Conservation (phyloP, 441 rosid genomes). For the Bocquillonia castaneifolia region DNA sequence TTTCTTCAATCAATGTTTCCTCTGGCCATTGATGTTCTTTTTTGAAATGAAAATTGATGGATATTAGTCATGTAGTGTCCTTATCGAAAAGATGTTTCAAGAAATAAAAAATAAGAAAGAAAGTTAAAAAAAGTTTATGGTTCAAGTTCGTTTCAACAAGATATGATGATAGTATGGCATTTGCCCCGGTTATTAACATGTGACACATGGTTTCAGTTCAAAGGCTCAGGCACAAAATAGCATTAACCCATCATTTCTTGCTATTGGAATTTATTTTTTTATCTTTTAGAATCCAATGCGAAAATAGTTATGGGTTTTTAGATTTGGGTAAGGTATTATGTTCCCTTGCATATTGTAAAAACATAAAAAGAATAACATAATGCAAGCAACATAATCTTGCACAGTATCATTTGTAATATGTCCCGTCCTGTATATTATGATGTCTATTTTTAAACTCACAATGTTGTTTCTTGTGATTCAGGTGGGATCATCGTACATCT, state of each 20-base stretch:
- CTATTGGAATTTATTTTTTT: not conserved
- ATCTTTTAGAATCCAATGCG: constrained; percentile 21
- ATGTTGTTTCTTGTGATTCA: constrained; percentile 11
- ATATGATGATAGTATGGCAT: constrained; percentile 6
- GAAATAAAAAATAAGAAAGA: not conserved
- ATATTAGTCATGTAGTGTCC: not conserved
- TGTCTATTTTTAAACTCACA: no score
- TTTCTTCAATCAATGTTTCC: not conserved
- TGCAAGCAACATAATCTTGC: no score
- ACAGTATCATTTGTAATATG: no score
- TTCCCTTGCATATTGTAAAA: not conserved
- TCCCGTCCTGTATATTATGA: no score
- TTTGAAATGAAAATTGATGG: not conserved
- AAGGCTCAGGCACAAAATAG: constrained; percentile 1
- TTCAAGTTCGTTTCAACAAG: constrained; percentile 17
- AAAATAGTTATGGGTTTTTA: not conserved
- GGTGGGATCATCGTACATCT: constrained; percentile 77
- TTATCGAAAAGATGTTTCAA: constrained; percentile 9
- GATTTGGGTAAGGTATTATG: not conserved
- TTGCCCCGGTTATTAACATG: not conserved
- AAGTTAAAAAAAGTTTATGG: not conserved
- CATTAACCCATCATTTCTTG: not conserved
- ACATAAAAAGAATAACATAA: not conserved
- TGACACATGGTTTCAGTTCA: constrained; percentile 5
- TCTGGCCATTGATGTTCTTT: not conserved